Conservation (phyloP, 345 rosid species). For the Salix arbutifolia region DNA sequence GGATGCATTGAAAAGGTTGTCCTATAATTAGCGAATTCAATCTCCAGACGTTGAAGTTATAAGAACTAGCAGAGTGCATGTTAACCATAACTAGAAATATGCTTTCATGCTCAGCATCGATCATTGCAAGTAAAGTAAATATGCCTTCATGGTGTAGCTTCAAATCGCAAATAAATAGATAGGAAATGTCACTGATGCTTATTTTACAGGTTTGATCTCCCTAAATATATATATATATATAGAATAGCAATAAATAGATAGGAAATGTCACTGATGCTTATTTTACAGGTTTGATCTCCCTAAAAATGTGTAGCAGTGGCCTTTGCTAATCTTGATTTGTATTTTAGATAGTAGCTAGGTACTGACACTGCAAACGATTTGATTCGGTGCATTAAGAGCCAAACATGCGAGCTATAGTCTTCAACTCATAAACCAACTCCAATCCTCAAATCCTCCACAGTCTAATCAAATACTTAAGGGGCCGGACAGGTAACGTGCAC, state of each 20-base stretch:
- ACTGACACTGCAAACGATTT: slow-evolving; percentile 17
- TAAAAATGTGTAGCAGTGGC: background rate
- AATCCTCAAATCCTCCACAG: background rate
- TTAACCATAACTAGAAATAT: too few species aligned
- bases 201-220: slow-evolving; percentile 20
- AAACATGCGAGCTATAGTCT: background rate
- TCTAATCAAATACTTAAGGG: background rate
- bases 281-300: slow-evolving; percentile 16
- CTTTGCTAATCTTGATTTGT: background rate
- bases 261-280: slow-evolving; percentile 31
- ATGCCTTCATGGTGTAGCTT: too few species aligned
- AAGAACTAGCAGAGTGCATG: too few species aligned
- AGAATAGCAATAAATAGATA: slow-evolving; percentile 14
- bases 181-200: slow-evolving; percentile 27
- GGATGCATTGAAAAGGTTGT: slow-evolving; percentile 19
- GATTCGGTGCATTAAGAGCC: slow-evolving; percentile 10
- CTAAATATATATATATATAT: too few species aligned
- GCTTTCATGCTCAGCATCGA: slow-evolving; percentile 6
- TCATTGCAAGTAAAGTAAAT: too few species aligned
- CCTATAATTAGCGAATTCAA: background rate
- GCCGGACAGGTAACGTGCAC: background rate
- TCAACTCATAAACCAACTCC: too few species aligned
- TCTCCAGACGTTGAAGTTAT: background rate
- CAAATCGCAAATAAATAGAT: slow-evolving; percentile 15
- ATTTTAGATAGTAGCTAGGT: background rate